Conservation (phyloP, 2,329 filamentous ascomycete genomes). For the Aspergillus fructus region DNA sequence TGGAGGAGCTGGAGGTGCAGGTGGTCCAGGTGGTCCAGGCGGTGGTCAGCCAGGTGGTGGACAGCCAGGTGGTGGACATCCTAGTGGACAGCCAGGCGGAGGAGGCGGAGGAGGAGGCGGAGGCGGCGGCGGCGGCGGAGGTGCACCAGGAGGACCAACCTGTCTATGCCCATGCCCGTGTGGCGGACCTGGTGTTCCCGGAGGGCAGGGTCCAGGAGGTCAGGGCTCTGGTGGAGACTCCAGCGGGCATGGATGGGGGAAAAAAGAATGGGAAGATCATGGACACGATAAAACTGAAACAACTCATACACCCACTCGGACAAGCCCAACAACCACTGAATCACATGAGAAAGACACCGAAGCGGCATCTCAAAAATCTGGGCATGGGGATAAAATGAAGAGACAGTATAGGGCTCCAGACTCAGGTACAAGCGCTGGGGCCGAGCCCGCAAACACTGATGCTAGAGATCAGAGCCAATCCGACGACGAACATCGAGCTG, state of each 20-base stretch:
- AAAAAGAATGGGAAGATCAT: background rate
- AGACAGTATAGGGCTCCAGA: background rate
- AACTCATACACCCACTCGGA: background rate
- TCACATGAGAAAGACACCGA: background rate
- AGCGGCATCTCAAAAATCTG: background rate
- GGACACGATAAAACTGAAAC: background rate
- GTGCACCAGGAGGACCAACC: background rate
- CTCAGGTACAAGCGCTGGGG: background rate
- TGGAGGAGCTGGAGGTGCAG: background rate
- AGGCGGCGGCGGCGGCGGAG: background rate
- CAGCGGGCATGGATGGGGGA: background rate
- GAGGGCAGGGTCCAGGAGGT: background rate
- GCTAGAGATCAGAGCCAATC: background rate
- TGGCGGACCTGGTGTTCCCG: background rate
- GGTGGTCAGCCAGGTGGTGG: background rate
- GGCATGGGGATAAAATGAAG: background rate
- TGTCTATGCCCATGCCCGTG: background rate
- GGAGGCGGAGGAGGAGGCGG: background rate
- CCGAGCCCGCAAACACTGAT: background rate
- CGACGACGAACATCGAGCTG: background rate
- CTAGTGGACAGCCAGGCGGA: background rate
- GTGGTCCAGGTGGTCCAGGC: constrained; percentile 3
- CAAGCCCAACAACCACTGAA: background rate
- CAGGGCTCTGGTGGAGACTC: background rate
- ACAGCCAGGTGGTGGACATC: background rate